phyloP scores from a whole-genome alignment of 495 filamentous ascomycete genomes.

The Tuber microsphaerosporum region DNA sequence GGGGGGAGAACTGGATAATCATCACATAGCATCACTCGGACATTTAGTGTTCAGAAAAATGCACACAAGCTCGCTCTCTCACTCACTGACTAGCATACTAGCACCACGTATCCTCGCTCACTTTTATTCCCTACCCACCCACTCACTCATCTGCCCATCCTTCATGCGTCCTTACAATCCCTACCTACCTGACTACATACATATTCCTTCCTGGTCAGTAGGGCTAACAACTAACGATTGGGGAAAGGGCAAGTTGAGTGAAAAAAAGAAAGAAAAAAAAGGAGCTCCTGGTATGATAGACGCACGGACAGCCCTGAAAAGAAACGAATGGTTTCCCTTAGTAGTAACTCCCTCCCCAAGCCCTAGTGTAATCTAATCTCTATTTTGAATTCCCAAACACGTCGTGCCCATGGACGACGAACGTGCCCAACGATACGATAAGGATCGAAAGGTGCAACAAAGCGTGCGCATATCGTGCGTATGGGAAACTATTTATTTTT shows the following conservation, averaged over 20 bases:
- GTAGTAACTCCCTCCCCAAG: background rate
- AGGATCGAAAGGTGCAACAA: background rate
- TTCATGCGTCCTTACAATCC: background rate
- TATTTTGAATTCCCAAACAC: background rate
- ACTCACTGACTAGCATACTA: background rate
- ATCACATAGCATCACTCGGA: conserved; percentile 3
- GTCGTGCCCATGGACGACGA: background rate
- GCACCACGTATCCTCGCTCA: background rate
- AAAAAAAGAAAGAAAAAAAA: background rate
- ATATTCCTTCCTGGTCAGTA: background rate
- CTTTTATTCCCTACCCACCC: conserved; percentile 3
- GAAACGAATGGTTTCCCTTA: background rate
- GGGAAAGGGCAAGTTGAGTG: background rate
- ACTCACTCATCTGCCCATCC: background rate
- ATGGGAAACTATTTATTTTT: background rate
- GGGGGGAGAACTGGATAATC: background rate
- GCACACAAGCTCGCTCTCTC: background rate
- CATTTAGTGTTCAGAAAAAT: background rate
- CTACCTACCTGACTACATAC: background rate
- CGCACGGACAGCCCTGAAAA: background rate
- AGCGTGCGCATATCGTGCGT: background rate
- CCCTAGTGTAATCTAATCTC: background rate
- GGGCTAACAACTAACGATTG: conserved; percentile 1
- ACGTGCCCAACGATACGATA: background rate
- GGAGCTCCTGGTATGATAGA: background rate